Conservation (phyloP, 805 yeast species). For the Kurtzmaniella fragi region DNA sequence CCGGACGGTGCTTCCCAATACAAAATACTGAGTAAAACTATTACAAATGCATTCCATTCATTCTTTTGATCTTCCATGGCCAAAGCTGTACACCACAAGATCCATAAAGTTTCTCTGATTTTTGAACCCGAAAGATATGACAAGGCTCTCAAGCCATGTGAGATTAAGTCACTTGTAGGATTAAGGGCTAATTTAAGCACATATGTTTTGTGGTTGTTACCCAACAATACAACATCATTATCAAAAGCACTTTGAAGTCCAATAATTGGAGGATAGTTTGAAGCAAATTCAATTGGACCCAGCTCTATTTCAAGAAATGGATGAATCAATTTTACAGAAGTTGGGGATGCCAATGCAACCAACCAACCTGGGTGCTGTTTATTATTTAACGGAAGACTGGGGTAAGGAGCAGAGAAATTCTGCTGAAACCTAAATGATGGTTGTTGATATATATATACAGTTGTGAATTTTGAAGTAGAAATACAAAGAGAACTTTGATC, state of each 20-base stretch:
- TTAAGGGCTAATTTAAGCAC: slow-evolving; percentile 32
- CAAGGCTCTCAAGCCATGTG: slow-evolving; percentile 44
- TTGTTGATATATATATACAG: slow-evolving; percentile 46
- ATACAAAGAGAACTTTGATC: slow-evolving; percentile 57
- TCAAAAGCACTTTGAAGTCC: slow-evolving; percentile 24
- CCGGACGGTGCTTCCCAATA: slow-evolving; percentile 34
- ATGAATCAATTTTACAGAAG: slow-evolving; percentile 41
- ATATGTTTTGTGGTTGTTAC: slow-evolving; percentile 15
- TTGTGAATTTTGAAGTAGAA: slow-evolving; percentile 43
- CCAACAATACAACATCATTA: slow-evolving; percentile 19
- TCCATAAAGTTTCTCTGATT: slow-evolving; percentile 53
- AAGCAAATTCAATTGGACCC: slow-evolving; percentile 13
- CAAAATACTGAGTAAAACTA: slow-evolving; percentile 45
- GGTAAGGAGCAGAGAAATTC: slow-evolving; percentile 21
- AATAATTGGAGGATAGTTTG: slow-evolving; percentile 14
- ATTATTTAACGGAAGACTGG: slow-evolving; percentile 35
- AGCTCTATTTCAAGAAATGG: slow-evolving; percentile 54
- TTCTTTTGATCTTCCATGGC: slow-evolving; percentile 34
- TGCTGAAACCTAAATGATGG: slow-evolving; percentile 25
- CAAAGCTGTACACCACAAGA: slow-evolving; percentile 57
- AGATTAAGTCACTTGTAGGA: slow-evolving; percentile 43
- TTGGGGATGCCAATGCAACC: slow-evolving; percentile 32
- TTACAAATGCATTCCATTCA: slow-evolving; percentile 60
- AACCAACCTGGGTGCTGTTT: slow-evolving; percentile 40
- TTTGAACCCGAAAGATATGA: slow-evolving; percentile 54